phyloP scores from a whole-genome alignment of 1,284 basidiomycete species.

The Ceratorhiza oryzae-sativae region DNA sequence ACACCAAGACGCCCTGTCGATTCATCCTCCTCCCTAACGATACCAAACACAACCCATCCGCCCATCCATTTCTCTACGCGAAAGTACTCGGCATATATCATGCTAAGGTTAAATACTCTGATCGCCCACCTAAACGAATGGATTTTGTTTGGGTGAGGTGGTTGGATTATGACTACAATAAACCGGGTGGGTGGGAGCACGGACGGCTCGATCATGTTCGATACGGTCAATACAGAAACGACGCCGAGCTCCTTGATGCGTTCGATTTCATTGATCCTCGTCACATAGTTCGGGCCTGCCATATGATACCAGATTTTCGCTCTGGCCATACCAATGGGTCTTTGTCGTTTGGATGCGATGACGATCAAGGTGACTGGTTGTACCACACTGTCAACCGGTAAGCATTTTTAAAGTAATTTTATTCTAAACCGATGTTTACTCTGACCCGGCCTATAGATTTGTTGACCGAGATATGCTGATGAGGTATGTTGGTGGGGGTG shows the following conservation, averaged over 20 bases:
- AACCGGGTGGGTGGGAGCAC: constrained; percentile 13
- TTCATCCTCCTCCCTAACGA: constrained; percentile 28
- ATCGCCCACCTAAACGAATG: constrained; percentile 33
- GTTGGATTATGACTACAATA: constrained; percentile 40
- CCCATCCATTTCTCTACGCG: constrained; percentile 42
- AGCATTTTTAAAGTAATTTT: neutral
- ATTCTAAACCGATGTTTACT: neutral
- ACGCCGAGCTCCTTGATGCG: neutral
- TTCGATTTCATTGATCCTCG: constrained; percentile 40
- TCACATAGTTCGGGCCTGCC: neutral
- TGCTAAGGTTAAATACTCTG: neutral
- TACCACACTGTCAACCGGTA: constrained; percentile 46
- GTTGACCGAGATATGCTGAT: too few relatives aligned
- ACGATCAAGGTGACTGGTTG: constrained; percentile 42
- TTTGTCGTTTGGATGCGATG: neutral
- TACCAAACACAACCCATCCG: neutral
- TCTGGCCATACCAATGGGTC: neutral
- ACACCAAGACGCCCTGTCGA: constrained; percentile 20
- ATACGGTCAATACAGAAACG: neutral
- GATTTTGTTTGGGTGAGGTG: constrained; percentile 49
- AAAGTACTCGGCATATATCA: constrained; percentile 43
- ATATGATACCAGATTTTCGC: constrained; percentile 37
- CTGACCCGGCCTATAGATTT: neutral
- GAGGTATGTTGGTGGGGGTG: too few relatives aligned
- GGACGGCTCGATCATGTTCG: neutral